Evolutionary conservation across 2,329 filamentous ascomycete genomes (phyloP), one percentile per base, ranked within the genome.

Genomic region (Alternaria panax): DNA sequence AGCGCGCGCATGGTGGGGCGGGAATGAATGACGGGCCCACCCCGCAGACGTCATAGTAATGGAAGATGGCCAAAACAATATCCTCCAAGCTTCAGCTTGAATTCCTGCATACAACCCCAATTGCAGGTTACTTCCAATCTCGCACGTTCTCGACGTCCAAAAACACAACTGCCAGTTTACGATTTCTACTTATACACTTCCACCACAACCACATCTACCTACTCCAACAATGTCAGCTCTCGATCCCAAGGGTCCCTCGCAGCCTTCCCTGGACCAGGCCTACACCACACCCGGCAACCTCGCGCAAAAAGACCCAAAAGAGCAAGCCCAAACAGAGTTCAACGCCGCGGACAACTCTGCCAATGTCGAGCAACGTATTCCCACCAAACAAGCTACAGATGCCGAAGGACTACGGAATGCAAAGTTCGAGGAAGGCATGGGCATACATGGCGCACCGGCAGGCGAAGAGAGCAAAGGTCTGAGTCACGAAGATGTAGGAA

Each of bases 251-350:
- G 79, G 75, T 34, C 75, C 78, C 27, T 78, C 80, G 27, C 82
- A 84, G 66, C 82, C 82, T 18, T 74, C 76, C 47, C 72, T 75
- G 28, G 54, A 77, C 60, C 74, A 81, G 66, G 81, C 79, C 53
- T 84, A 84, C 78, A 77, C 77, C 12, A 81, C 80, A 3, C 70
- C 78, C 2, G 80, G 79, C 63, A 84, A 84, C 68, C 77, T 81
- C 32, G 78, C 73, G n/a, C 66, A 74, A 24, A 79, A 80, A 57
- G 75, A 78, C 58, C 79, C 80, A 11, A 57, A 71, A 48, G 82
- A 84, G 61, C 51, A 72, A 38, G 46, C 60, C 2, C 63, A 75
- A 50, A 68, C 80, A 5, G 53, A 70, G 6, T 56, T 67, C 53
- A 78, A 81, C 58, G 73, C 79, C n/a, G 53, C 67, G 7, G 60